A percentile compares a stretch with the other conserved stretches of the same genome.
Conservation (phyloP, 257 asterid species). For the Scutellaria minor region DNA sequence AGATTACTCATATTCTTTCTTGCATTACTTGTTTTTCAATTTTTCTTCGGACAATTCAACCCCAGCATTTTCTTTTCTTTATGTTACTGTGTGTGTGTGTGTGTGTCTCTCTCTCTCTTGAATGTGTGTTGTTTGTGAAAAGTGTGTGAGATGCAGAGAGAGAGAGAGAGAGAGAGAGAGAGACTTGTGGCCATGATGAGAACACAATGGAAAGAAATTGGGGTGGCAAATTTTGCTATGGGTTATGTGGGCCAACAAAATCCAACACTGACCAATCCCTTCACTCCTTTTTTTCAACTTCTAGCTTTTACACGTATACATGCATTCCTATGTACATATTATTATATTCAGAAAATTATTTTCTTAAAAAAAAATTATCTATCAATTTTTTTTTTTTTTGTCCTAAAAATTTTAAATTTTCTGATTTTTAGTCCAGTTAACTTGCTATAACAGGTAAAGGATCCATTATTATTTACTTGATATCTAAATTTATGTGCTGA, state of each 20-base stretch:
- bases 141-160: conserved; percentile 32
- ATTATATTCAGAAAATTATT: too few relatives aligned
- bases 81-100: not conserved
- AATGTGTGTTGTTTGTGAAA: conserved; percentile 30
- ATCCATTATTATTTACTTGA: too few relatives aligned
- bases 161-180: conserved; percentile 24
- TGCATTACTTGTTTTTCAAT: conserved; percentile 34
- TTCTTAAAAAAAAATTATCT: too few relatives aligned
- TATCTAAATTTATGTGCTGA: too few relatives aligned
- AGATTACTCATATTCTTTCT: conserved; percentile 61
- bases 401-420: too few relatives aligned
- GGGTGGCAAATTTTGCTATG: conserved; percentile 28
- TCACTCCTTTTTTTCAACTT: conserved; percentile 26
- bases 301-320: not conserved
- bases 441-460: too few relatives aligned
- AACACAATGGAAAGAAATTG: conserved; percentile 35
- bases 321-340: too few relatives aligned
- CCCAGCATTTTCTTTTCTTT: conserved; percentile 14
- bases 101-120: not conserved
- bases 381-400: too few relatives aligned
- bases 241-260: conserved; percentile 56
- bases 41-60: conserved; percentile 27
- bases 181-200: conserved; percentile 51
- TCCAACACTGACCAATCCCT: conserved; percentile 52
- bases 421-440: too few relatives aligned